Conservation (phyloP, 768 basidiomycete species). For the Russula griseocarnosa region DNA sequence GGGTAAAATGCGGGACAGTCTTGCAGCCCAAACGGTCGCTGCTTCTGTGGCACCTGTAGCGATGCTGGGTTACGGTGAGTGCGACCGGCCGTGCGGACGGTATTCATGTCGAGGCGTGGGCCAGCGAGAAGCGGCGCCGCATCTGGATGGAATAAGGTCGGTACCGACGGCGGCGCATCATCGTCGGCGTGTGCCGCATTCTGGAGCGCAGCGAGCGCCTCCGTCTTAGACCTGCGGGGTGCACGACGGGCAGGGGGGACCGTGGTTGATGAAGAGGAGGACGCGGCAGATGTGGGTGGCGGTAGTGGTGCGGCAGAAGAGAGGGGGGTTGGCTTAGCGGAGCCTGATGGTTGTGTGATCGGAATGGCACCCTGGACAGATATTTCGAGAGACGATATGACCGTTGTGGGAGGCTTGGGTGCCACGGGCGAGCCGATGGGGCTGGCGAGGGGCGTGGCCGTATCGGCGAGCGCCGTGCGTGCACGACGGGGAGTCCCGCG, state of each 20-base stretch:
- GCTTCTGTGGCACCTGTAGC: constrained; percentile 36
- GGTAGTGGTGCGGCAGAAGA: constrained; percentile 1
- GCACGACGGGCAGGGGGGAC: constrained; percentile 47
- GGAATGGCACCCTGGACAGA: constrained; percentile 70
- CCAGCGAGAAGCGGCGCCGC: constrained; percentile 57
- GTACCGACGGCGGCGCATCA: constrained; percentile 50
- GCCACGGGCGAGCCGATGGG: constrained; percentile 28
- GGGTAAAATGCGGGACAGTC: constrained; percentile 92
- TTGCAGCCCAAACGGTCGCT: constrained; percentile 77
- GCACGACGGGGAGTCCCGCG: constrained; percentile 29
- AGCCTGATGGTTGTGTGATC: constrained; percentile 41
- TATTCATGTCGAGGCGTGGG: constrained; percentile 58
- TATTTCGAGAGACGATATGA: constrained; percentile 68
- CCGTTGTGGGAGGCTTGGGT: constrained; percentile 46
- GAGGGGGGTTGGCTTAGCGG: constrained; percentile 33
- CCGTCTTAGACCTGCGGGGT: constrained; percentile 87
- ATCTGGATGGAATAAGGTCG: constrained; percentile 35
- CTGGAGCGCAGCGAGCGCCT: constrained; percentile 76
- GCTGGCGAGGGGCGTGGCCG: constrained; percentile 25
- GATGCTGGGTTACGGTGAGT: constrained; percentile 36
- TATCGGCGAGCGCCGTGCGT: constrained; percentile 21
- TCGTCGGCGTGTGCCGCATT: constrained; percentile 57
- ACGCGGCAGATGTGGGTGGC: constrained; percentile 1
- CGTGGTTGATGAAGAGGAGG: constrained; percentile 16
- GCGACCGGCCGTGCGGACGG: constrained; percentile 64